phyloP scores from a whole-genome alignment of 306 rosid genomes.

The Alnus rubra region DNA sequence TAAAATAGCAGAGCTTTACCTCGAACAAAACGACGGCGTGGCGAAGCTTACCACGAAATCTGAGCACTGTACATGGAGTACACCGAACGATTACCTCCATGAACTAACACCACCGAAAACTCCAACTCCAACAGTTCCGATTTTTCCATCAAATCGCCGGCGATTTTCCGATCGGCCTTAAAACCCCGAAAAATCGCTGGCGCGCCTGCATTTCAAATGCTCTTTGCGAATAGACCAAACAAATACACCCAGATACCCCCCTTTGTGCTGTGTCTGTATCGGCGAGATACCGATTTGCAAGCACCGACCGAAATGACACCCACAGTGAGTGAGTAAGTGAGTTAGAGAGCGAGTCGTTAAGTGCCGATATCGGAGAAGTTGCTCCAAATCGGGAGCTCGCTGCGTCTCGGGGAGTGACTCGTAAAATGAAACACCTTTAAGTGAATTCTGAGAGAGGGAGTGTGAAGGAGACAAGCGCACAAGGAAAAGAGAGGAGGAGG shows the following conservation, averaged over 20 bases:
- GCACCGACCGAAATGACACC: not conserved
- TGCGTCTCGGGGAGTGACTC: conserved; percentile 13
- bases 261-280: not conserved
- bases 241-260: conserved; percentile 9
- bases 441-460: conserved; percentile 31
- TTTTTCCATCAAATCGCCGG: conserved; percentile 77
- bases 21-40: conserved; percentile 46
- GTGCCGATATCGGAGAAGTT: not conserved
- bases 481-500: conserved; percentile 11
- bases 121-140: conserved; percentile 32
- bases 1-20: conserved; percentile 50
- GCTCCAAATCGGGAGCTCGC: conserved; percentile 35
- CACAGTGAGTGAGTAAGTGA: not conserved
- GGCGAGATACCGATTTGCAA: conserved; percentile 35
- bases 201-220: conserved; percentile 45
- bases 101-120: conserved; percentile 29
- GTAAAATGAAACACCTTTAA: not conserved
- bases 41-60: conserved; percentile 51
- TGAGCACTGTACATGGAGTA: conserved; percentile 43
- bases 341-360: conserved; percentile 2
- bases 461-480: conserved; percentile 31
- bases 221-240: not conserved
- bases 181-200: conserved; percentile 44
- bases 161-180: conserved; percentile 51
- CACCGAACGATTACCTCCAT: conserved; percentile 68